Conservation (phyloP, 345 rosid genomes). For the Zanthoxylum bungeanum region DNA sequence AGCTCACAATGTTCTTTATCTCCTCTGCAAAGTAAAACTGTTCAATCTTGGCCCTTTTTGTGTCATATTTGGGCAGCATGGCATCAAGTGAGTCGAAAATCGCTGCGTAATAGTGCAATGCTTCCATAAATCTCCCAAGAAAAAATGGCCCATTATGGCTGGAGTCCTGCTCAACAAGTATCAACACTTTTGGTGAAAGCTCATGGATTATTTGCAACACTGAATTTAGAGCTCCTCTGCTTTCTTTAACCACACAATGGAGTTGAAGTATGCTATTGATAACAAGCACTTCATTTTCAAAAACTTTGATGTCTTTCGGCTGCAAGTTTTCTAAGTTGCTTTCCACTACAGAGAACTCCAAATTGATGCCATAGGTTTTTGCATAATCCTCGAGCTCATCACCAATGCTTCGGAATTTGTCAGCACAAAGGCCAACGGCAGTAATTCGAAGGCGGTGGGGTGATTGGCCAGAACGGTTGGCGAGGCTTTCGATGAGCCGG, state of each 20-base stretch:
- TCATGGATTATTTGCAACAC: slow-evolving; percentile 46
- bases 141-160: slow-evolving; percentile 69
- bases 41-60: slow-evolving; percentile 60
- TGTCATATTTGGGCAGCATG: slow-evolving; percentile 59
- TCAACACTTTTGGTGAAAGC: slow-evolving; percentile 48
- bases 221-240: slow-evolving; percentile 57
- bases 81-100: slow-evolving; percentile 54
- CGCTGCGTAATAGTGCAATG: slow-evolving; percentile 59
- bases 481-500: slow-evolving; percentile 50
- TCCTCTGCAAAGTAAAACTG: slow-evolving; percentile 62
- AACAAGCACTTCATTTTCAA: slow-evolving; percentile 43
- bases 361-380: slow-evolving; percentile 28
- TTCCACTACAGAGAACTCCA: slow-evolving; percentile 44
- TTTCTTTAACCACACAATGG: slow-evolving; percentile 64
- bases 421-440: slow-evolving; percentile 37
- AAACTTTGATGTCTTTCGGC: slow-evolving; percentile 34
- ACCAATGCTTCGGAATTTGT: slow-evolving; percentile 37
- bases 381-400: slow-evolving; percentile 39
- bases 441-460: slow-evolving; percentile 47
- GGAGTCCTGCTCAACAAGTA: slow-evolving; percentile 61
- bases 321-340: slow-evolving; percentile 46
- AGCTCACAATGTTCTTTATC: slow-evolving; percentile 66
- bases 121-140: slow-evolving; percentile 65
- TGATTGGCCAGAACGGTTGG: slow-evolving; percentile 33
- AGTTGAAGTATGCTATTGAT: slow-evolving; percentile 65